Evolutionary conservation across 2,329 filamentous ascomycete genomes (phyloP), one percentile per base, ranked within the genome.

Genomic region (Stagonosporopsis vannaccii): DNA sequence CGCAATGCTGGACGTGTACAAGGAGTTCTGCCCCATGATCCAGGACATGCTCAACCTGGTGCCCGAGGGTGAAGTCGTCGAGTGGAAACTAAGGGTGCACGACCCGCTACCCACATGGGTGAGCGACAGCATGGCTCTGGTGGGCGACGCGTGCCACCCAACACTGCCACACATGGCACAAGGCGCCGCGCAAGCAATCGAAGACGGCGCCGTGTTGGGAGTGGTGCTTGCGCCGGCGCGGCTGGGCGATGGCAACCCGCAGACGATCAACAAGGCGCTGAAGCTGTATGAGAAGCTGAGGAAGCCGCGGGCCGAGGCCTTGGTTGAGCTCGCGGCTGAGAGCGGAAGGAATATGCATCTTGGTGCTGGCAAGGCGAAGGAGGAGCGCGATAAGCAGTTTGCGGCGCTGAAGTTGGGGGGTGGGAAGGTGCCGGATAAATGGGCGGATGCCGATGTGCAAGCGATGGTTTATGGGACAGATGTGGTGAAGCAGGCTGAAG

Each of bases 41-140:
- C 82, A 83, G 58, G 79, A 81, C 20, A 83, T 89, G 82, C 77
- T 89, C 13, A 77, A 85, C 57, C 76, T 86, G 15, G 86, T 88
- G 0, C 85, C 85, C 0, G 82, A 86, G 41, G 86, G 85, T n/a
- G 85, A 87, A 60, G 82, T 90, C 5, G 84, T 86, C 61, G 86
- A 90, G 69, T 90, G 87, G 85, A 86, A 85, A 61, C 75, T 90
- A 40, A 78, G 85, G 23, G 82, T 85, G 4, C 85, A 89, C 66
- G 81, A 84, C 33, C 86, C 86, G 0, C 73, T 90, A 4, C 82
- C 83, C 0, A 86, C 84, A 4, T 90, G 87, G 87, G 78, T 85
- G 0, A 75, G 83, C 33, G 80, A 81, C 11, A 78, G 74, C 11
- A 76, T 79, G 2, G 84, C 83, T 2, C 75, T 87, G 4, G 77